phyloP scores from a whole-genome alignment of 2,329 filamentous ascomycete genomes.

The Diaporthe helianthi region DNA sequence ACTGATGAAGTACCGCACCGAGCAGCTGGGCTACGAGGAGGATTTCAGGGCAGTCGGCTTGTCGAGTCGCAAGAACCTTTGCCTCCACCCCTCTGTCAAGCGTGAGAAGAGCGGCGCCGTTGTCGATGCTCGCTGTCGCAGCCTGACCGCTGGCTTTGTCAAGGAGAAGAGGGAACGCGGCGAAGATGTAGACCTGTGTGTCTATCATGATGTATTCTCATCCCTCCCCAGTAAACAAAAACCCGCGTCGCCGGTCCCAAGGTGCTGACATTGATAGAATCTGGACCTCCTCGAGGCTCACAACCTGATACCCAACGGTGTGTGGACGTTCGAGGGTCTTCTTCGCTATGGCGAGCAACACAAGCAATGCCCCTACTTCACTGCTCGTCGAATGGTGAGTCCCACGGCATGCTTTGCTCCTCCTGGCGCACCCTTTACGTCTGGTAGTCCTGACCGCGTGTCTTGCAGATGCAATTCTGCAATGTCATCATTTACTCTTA shows the following conservation, averaged over 20 bases:
- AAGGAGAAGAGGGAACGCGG: slow-evolving; percentile 97
- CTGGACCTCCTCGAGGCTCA: slow-evolving; percentile 93
- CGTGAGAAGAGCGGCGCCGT: slow-evolving; percentile 93
- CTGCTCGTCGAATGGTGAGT: slow-evolving; percentile 85
- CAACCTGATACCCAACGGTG: slow-evolving; percentile 90
- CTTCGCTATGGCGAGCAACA: slow-evolving; percentile 90
- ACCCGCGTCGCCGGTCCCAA: background rate
- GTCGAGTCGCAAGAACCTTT: slow-evolving; percentile 96
- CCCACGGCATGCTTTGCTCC: background rate
- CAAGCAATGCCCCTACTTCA: slow-evolving; percentile 98
- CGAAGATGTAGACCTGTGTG: slow-evolving; percentile 91
- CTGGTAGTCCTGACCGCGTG: slow-evolving; percentile 31
- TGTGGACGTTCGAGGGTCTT: slow-evolving; percentile 93
- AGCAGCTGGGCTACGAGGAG: slow-evolving; percentile 88
- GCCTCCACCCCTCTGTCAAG: slow-evolving; percentile 94
- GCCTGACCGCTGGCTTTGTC: slow-evolving; percentile 93
- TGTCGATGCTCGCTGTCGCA: slow-evolving; percentile 95
- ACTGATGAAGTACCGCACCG: slow-evolving; percentile 91
- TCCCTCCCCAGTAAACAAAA: background rate
- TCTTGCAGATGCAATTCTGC: slow-evolving; percentile 87
- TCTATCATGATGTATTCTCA: slow-evolving; percentile 83
- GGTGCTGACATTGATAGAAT: slow-evolving; percentile 61
- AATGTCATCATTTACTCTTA: slow-evolving; percentile 99
- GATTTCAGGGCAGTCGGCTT: slow-evolving; percentile 92
- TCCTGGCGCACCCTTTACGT: background rate